phyloP scores from a whole-genome alignment of 768 basidiomycete genomes.

The Podaxis sp. region DNA sequence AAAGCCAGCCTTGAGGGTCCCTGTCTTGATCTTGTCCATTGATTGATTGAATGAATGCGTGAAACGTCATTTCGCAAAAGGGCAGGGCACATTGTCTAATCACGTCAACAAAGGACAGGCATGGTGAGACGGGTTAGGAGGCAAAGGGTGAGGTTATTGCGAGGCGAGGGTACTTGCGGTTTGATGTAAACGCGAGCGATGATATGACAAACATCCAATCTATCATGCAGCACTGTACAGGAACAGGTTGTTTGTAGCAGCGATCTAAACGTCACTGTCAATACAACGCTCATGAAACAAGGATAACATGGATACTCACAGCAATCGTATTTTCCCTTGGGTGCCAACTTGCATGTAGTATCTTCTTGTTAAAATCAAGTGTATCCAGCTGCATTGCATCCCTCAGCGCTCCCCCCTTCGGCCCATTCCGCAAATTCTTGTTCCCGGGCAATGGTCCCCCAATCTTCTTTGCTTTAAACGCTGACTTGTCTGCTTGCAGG shows the following conservation, averaged over 20 bases:
- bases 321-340: constrained; percentile 98
- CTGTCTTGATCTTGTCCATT: constrained; percentile 14
- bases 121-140: background rate
- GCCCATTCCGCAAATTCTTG: constrained; percentile 76
- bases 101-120: background rate
- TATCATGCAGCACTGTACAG: constrained; percentile 72
- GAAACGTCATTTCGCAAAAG: constrained; percentile 5
- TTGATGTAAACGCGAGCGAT: background rate
- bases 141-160: background rate
- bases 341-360: constrained; percentile 96
- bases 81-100: constrained; percentile 10
- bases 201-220: constrained; percentile 20
- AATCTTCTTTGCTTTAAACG: constrained; percentile 99
- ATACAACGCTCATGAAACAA: background rate
- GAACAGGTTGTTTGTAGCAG: constrained; percentile 96
- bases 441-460: constrained; percentile 79
- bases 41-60: constrained; percentile 10
- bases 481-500: constrained; percentile 97
- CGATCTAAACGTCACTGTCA: constrained; percentile 57
- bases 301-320: constrained; percentile 45
- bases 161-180: background rate
- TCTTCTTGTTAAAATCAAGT: constrained; percentile 96
- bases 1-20: background rate
- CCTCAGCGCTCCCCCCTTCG: constrained; percentile 62
- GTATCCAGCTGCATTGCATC: constrained; percentile 88